Evolutionary conservation across 2,329 filamentous ascomycete species (phyloP).

Genomic region (Hypoxylon rubiginosum): DNA sequence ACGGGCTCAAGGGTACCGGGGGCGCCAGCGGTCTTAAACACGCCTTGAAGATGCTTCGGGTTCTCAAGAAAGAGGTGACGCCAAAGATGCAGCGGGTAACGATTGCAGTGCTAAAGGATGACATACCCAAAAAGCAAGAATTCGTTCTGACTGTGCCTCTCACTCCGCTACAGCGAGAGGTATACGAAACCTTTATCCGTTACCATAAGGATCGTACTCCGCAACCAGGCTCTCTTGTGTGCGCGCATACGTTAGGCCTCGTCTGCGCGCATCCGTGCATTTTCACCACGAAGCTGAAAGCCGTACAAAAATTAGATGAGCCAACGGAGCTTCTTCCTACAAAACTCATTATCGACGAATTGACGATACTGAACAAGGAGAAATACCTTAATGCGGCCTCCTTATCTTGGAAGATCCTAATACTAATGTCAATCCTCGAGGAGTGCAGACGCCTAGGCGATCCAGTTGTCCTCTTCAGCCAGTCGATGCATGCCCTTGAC

Average conservation of each 20-base stretch:
- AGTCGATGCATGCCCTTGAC: constrained; percentile 76
- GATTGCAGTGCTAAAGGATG: constrained; percentile 72
- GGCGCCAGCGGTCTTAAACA: constrained; percentile 65
- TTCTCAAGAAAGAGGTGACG: constrained; percentile 77
- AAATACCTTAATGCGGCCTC: constrained; percentile 60
- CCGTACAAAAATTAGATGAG: background rate
- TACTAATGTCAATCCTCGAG: constrained; percentile 78
- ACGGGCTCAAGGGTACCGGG: constrained; percentile 78
- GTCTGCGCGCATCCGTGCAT: constrained; percentile 67
- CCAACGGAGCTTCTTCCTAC: constrained; percentile 44
- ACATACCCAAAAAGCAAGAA: constrained; percentile 81
- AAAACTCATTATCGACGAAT: constrained; percentile 50
- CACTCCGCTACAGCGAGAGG: constrained; percentile 71
- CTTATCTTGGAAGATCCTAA: constrained; percentile 76
- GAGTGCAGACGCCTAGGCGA: constrained; percentile 73
- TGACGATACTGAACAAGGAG: constrained; percentile 53
- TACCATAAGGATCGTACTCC: constrained; percentile 27
- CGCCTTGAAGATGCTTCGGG: constrained; percentile 75
- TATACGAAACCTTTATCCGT: constrained; percentile 69
- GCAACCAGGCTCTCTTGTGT: constrained; percentile 52
- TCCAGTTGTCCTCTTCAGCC: constrained; percentile 85
- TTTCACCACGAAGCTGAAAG: constrained; percentile 50
- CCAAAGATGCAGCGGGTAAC: constrained; percentile 85
- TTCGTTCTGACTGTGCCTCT: constrained; percentile 83
- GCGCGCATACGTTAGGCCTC: constrained; percentile 57